Evolutionary conservation across 2,329 filamentous ascomycete genomes (phyloP), one percentile per base, ranked within the genome.

Genomic region (Curvularia sp.): DNA sequence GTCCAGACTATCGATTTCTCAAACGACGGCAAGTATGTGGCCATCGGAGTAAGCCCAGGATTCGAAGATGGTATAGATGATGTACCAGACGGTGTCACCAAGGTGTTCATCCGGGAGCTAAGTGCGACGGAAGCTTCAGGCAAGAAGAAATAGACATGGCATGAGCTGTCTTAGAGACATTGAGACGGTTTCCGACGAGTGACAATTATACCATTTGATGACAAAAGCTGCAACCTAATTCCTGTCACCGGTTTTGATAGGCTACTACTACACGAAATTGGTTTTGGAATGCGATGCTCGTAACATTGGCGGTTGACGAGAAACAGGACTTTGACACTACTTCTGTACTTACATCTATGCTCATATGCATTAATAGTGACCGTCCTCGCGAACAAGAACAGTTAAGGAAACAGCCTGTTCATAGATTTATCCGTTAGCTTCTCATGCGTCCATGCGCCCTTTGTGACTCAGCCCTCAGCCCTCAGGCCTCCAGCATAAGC

Each of bases 11-110:
- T 96, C 60, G 86, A 86, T 1, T 97, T 97, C 75, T 92, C 88
- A 38, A 81, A 80, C 1, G 89, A 95, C 69, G 93, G 93, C 7
- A 89, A 85, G 67, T 89, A 88, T 63, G 81, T 97, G 34, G 93
- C 92, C 21, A 85, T 96, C 42, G 93, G 86, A 9, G 86, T 93
- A 8, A 95, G 92, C 68, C 92, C 92, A 0, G 92, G 92, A 1
- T 96, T 96, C 70, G 93, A 97, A 80, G 86, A 96, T 64, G 92
- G 91, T 3, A 89, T 91, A 78, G 91, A 96, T 66, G 89, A 95
- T 65, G 89, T 92, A 58, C 87, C 87, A 0, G 92, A 92, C 6
- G 84, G 87, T 52, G 87, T 76, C 27, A 81, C 94, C 5, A 89
- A 89, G 68, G 84, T 99, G 28, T 87, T 91, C 72, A 85, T 99